Conservation (phyloP, 805 yeast genomes). For the Candida oleophila region DNA sequence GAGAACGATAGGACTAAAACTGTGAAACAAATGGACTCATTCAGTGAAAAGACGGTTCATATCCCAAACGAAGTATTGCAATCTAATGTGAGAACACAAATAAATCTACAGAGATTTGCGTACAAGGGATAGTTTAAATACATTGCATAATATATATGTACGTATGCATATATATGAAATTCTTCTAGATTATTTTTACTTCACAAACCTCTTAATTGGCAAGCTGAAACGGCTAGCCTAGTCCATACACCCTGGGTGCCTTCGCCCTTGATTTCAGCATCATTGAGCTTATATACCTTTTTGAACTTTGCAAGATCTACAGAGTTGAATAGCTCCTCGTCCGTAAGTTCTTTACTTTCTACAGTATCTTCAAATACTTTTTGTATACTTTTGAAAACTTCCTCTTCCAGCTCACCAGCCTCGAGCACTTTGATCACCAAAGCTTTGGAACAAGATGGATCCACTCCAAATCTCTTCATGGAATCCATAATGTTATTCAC, state of each 20-base stretch:
- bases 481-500: conserved; percentile 72
- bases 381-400: conserved; percentile 32
- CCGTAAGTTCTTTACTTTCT: conserved; percentile 16
- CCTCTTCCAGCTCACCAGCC: conserved; percentile 7
- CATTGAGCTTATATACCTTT: conserved; percentile 38
- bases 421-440: conserved; percentile 51
- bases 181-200: not conserved
- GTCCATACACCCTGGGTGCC: conserved; percentile 29
- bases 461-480: conserved; percentile 67
- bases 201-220: conserved; percentile 47
- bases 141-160: not conserved
- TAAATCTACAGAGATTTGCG: conserved; percentile 14
- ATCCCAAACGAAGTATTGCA: not conserved
- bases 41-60: not conserved
- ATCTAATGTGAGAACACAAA: not conserved
- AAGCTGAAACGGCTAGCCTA: conserved; percentile 45
- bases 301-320: conserved; percentile 30
- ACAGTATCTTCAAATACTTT: conserved; percentile 11
- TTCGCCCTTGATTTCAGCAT: conserved; percentile 17
- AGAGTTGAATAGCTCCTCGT: conserved; percentile 18
- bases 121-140: conserved; percentile 11
- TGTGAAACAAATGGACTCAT: not conserved
- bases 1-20: not conserved
- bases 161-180: not conserved
- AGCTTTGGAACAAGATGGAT: conserved; percentile 44